Percentiles rank a stretch among this genome's conserved stretches.
Evolutionary conservation across 805 yeast species (phyloP).

Genomic region (Hanseniaspora vineae): DNA sequence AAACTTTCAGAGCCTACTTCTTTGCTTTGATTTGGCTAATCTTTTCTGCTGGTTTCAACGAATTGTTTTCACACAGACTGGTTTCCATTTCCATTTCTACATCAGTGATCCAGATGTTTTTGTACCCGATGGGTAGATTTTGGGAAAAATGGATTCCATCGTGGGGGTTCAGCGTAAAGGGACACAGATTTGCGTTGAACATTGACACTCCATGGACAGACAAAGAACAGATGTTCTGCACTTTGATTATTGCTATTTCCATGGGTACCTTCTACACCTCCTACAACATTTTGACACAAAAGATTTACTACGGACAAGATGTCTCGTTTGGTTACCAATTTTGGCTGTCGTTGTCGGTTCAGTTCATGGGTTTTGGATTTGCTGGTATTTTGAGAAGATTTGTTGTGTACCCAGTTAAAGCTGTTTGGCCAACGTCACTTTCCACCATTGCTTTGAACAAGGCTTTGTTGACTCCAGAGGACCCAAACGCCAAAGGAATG

Average conservation of each 20-base stretch:
- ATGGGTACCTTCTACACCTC: slow-evolving; percentile 24
- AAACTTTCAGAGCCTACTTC: slow-evolving; percentile 32
- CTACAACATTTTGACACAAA: slow-evolving; percentile 26
- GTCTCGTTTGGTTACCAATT: slow-evolving; percentile 35
- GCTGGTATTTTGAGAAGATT: slow-evolving; percentile 50
- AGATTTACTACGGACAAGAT: slow-evolving; percentile 19
- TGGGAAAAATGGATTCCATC: slow-evolving; percentile 34
- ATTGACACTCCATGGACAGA: slow-evolving; percentile 49
- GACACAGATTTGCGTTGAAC: slow-evolving; percentile 32
- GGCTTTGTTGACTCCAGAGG: slow-evolving; percentile 32
- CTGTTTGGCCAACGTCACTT: slow-evolving; percentile 52
- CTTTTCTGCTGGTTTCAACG: slow-evolving; percentile 41
- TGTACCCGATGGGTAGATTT: slow-evolving; percentile 33
- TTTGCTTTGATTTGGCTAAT: slow-evolving; percentile 33
- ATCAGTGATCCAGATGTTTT: slow-evolving; percentile 33
- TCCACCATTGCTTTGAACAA: slow-evolving; percentile 46
- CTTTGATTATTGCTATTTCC: slow-evolving; percentile 31
- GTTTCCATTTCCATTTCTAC: slow-evolving; percentile 35
- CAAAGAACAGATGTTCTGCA: slow-evolving; percentile 56
- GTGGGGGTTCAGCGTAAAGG: slow-evolving; percentile 27
- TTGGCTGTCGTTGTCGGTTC: slow-evolving; percentile 41
- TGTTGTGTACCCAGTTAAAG: slow-evolving; percentile 46
- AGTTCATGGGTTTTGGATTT: slow-evolving; percentile 51
- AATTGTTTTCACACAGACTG: slow-evolving; percentile 42
- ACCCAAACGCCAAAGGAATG: slow-evolving; percentile 22